Percentiles rank a stretch among this genome's conserved stretches.
Evolutionary conservation across 257 asterid species (phyloP).

Genomic region (Fraxinus pennsylvanica): DNA sequence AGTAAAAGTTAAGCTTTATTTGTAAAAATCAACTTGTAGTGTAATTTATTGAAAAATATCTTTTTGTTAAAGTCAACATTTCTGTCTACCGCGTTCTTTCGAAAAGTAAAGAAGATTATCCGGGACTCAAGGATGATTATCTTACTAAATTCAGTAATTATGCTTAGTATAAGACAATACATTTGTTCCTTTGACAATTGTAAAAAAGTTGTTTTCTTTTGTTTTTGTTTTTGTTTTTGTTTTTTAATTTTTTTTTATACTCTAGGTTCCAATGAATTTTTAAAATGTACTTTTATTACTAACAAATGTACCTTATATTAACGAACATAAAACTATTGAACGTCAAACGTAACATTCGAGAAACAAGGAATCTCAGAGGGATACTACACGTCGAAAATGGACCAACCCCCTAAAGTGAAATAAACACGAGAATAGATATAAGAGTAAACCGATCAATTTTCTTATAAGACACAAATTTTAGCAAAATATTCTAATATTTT

Average conservation of each 20-base stretch:
- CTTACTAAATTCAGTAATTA: not conserved
- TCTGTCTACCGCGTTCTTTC: slow-evolving; percentile 34
- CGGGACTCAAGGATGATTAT: not conserved
- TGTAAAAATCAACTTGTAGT: not conserved
- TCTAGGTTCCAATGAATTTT: not conserved
- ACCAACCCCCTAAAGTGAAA: too few relatives aligned
- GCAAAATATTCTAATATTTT: too few relatives aligned
- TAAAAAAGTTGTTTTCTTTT: not conserved
- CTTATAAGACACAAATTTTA: too few relatives aligned
- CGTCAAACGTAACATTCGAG: too few relatives aligned
- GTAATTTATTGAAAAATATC: not conserved
- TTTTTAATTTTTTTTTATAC: not conserved
- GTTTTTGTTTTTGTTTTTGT: not conserved
- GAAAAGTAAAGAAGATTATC: slow-evolving; percentile 8
- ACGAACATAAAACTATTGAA: too few relatives aligned
- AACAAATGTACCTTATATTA: too few relatives aligned
- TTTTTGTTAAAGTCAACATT: slow-evolving; percentile 30
- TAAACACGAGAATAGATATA: too few relatives aligned
- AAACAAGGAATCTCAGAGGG: too few relatives aligned
- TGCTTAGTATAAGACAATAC: not conserved
- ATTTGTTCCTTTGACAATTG: not conserved
- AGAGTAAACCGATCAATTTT: too few relatives aligned
- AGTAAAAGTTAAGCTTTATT: not conserved
- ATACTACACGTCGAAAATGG: too few relatives aligned
- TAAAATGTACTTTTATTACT: slow-evolving; percentile 7